Evolutionary conservation across 1,284 basidiomycete genomes (phyloP).

Genomic region (Pholiota adiposa): DNA sequence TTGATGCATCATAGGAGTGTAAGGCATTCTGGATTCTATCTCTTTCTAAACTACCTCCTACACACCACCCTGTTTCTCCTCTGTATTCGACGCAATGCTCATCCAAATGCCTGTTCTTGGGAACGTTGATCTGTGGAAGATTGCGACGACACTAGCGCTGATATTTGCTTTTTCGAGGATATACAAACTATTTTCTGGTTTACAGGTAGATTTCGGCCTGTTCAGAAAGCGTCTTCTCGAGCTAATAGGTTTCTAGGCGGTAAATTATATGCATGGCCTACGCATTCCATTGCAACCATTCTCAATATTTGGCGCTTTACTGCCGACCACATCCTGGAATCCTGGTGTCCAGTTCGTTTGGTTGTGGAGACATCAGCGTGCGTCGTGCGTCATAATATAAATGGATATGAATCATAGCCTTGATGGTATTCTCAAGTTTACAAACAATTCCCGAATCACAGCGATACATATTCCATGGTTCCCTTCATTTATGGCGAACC

Average conservation of each 20-base stretch:
- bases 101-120: neutral
- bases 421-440: slow-evolving; percentile 39
- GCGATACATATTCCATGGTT: neutral
- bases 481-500: neutral
- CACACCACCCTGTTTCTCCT: neutral
- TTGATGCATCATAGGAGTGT: neutral
- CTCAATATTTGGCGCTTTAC: slow-evolving; percentile 35
- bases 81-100: no score
- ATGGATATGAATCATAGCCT: neutral
- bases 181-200: neutral
- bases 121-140: neutral
- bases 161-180: neutral
- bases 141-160: neutral
- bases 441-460: slow-evolving; percentile 32
- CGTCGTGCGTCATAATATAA: neutral
- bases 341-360: slow-evolving; percentile 41
- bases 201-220: neutral
- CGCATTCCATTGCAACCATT: slow-evolving; percentile 46
- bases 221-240: neutral
- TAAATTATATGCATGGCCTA: slow-evolving; percentile 40
- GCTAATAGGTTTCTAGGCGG: slow-evolving; percentile 28
- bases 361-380: slow-evolving; percentile 38
- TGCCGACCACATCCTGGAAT: slow-evolving; percentile 51
- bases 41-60: neutral
- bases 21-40: neutral